Evolutionary conservation across 1,284 basidiomycete species (phyloP).

Genomic region (Irpex sp.): DNA sequence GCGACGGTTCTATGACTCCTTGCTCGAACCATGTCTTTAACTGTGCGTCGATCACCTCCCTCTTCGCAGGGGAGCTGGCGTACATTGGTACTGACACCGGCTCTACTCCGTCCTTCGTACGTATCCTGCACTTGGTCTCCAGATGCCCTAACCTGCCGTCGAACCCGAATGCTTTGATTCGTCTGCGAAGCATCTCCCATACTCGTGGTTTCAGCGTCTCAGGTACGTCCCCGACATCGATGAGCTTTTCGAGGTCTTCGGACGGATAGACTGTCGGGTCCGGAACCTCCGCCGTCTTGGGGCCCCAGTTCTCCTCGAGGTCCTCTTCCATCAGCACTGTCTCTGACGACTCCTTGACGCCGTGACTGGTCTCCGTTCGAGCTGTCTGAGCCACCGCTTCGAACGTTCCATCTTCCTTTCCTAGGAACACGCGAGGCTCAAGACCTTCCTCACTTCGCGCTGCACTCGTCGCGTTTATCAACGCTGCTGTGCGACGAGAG

Average conservation of each 20-base stretch:
- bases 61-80: slow-evolving; percentile 27
- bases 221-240: slow-evolving; percentile 7
- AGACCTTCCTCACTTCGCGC: too few species aligned
- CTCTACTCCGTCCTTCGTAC: slow-evolving; percentile 2
- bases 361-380: too few species aligned
- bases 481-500: too few species aligned
- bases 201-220: background rate
- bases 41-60: slow-evolving; percentile 29
- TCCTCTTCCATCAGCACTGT: too few species aligned
- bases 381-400: too few species aligned
- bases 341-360: too few species aligned
- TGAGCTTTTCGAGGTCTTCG: background rate
- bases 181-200: background rate
- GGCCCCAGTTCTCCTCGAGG: background rate
- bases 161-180: background rate
- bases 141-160: background rate
- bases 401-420: too few species aligned
- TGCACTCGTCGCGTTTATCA: too few species aligned
- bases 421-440: too few species aligned
- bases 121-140: background rate
- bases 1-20: slow-evolving; percentile 31
- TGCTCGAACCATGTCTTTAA: slow-evolving; percentile 26
- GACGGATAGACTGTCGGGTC: background rate
- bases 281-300: background rate
- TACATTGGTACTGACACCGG: slow-evolving; percentile 24